These are phyloP conservation scores for Diaporthe aspalathi DNA, from an alignment of 2,329 filamentous ascomycete species.

Conservation along the genomic window DNA sequence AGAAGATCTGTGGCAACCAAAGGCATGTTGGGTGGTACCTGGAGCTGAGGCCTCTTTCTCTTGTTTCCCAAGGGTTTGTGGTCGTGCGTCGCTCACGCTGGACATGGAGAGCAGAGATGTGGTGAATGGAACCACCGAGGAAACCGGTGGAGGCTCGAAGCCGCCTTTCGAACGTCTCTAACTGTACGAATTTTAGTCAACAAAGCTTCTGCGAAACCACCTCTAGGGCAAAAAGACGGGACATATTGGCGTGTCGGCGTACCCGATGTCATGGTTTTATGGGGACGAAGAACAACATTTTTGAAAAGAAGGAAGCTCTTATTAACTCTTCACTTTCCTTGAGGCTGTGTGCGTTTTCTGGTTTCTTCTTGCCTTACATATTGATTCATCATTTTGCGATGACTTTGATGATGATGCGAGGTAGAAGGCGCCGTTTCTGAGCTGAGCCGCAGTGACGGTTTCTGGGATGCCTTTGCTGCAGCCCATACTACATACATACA, in stretches of 20 bases:
- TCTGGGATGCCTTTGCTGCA: neutral
- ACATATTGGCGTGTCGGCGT: conserved; percentile 34
- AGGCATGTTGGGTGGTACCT: neutral
- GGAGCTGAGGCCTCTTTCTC: neutral
- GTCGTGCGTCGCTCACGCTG: conserved; percentile 6
- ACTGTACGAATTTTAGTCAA: conserved; percentile 38
- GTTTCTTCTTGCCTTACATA: conserved; percentile 26
- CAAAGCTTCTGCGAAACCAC: conserved; percentile 34
- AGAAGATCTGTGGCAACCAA: conserved; percentile 2
- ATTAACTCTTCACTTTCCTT: conserved; percentile 34
- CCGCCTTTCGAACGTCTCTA: conserved; percentile 25
- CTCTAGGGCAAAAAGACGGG: conserved; percentile 38
- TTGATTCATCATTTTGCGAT: neutral
- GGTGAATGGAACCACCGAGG: conserved; percentile 13
- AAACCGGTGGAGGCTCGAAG: conserved; percentile 2
- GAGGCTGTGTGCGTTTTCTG: conserved; percentile 23
- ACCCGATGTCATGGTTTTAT: conserved; percentile 36
- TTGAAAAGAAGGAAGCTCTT: conserved; percentile 24
- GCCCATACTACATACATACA: neutral
- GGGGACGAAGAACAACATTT: conserved; percentile 28
- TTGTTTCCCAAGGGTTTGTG: neutral
- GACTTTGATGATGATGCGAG: conserved; percentile 4
- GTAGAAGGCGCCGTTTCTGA: conserved; percentile 13
- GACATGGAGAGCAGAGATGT: neutral
- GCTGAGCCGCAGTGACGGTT: neutral